Evolutionary conservation across 257 asterid genomes (phyloP).

Genomic region (Linderniella brevidens): DNA sequence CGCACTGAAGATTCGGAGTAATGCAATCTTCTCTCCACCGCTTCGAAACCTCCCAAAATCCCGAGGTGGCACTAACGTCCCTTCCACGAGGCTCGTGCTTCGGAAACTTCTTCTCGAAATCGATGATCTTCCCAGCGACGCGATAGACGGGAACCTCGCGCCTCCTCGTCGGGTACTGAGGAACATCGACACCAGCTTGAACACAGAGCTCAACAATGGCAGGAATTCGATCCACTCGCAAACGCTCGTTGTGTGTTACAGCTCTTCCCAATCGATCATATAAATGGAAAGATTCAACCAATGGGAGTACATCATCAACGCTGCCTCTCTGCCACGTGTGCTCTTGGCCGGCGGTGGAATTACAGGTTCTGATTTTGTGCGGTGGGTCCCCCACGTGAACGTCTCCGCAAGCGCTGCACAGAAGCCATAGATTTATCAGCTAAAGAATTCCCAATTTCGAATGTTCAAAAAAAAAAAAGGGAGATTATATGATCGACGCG

Average conservation of each 20-base stretch:
- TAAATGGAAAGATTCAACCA: conserved; percentile 49
- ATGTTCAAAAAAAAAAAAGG: no score
- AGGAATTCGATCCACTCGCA: conserved; percentile 55
- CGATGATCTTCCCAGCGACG: conserved; percentile 52
- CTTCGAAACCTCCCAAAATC: conserved; percentile 26
- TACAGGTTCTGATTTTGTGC: conserved; percentile 48
- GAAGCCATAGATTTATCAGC: not conserved
- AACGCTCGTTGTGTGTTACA: conserved; percentile 52
- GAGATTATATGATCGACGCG: not conserved
- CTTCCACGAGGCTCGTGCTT: conserved; percentile 18
- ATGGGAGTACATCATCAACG: conserved; percentile 31
- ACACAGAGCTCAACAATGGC: conserved; percentile 58
- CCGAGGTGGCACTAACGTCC: conserved; percentile 16
- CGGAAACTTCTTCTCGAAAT: conserved; percentile 61
- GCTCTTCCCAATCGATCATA: conserved; percentile 63
- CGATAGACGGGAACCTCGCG: conserved; percentile 39
- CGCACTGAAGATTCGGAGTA: conserved; percentile 12
- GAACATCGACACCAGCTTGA: conserved; percentile 64
- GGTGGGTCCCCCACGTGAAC: conserved; percentile 61
- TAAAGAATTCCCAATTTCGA: no score
- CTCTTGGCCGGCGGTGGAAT: conserved; percentile 34
- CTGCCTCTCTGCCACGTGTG: conserved; percentile 54
- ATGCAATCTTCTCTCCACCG: conserved; percentile 10
- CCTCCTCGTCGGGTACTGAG: conserved; percentile 46
- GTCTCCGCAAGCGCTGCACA: conserved; percentile 43